Conservation (phyloP, 2,329 filamentous ascomycete genomes). For the Aspergillus sp. region DNA sequence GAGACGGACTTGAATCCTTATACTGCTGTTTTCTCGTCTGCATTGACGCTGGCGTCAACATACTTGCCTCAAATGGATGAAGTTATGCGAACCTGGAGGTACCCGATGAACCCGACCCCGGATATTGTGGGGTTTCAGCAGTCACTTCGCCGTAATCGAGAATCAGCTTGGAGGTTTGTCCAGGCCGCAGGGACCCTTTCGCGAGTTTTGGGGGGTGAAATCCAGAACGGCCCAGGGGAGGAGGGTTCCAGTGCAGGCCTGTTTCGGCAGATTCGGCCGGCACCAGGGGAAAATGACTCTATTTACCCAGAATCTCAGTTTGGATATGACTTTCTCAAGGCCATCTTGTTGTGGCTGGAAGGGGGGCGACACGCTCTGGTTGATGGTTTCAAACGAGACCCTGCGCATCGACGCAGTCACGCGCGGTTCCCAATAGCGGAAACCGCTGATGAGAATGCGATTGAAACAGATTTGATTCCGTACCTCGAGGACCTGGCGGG, state of each 20-base stretch:
- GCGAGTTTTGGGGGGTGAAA: slow-evolving; percentile 45
- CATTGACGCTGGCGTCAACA: slow-evolving; percentile 35
- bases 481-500: slow-evolving; percentile 49
- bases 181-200: slow-evolving; percentile 53
- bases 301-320: slow-evolving; percentile 42
- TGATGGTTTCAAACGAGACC: slow-evolving; percentile 46
- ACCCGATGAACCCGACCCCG: slow-evolving; percentile 47
- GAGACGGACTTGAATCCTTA: slow-evolving; percentile 23
- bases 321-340: slow-evolving; percentile 56
- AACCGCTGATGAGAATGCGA: slow-evolving; percentile 41
- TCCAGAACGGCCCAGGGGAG: slow-evolving; percentile 36
- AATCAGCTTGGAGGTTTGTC: slow-evolving; percentile 50
- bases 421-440: slow-evolving; percentile 45
- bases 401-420: slow-evolving; percentile 30
- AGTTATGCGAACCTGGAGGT: slow-evolving; percentile 47
- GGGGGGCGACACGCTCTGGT: slow-evolving; percentile 48
- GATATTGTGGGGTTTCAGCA: slow-evolving; percentile 48
- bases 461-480: slow-evolving; percentile 49
- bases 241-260: slow-evolving; percentile 31
- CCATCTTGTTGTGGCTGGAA: slow-evolving; percentile 54
- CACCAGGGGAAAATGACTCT: slow-evolving; percentile 34
- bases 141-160: slow-evolving; percentile 46
- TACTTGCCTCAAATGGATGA: slow-evolving; percentile 50
- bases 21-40: slow-evolving; percentile 31
- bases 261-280: slow-evolving; percentile 42